A percentile compares a stretch with the other conserved stretches of the same genome.
These are phyloP conservation scores for Phoma sp. DNA, from an alignment of 2,329 filamentous ascomycete genomes.

Conservation along the genomic window DNA sequence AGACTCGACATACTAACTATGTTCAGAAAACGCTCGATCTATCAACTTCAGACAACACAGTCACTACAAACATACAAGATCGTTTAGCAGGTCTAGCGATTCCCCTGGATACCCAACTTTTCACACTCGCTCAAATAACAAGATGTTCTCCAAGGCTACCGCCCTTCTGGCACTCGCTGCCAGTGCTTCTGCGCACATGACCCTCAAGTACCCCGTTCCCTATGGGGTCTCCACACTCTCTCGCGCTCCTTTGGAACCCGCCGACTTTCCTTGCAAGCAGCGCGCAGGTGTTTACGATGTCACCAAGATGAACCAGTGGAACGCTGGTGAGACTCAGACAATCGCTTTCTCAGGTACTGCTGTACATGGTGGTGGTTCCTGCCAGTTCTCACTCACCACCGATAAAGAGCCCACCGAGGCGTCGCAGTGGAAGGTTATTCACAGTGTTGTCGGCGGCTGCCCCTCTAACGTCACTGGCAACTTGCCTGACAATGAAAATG, in stretches of 20 bases:
- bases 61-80: constrained; percentile 27
- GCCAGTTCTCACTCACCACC: constrained; percentile 86
- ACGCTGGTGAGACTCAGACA: constrained; percentile 59
- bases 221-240: constrained; percentile 58
- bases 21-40: constrained; percentile 7
- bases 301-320: constrained; percentile 66
- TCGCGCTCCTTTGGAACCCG: constrained; percentile 69
- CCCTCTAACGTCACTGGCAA: constrained; percentile 65
- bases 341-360: constrained; percentile 58
- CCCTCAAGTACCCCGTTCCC: constrained; percentile 72
- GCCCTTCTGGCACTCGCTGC: constrained; percentile 64
- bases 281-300: constrained; percentile 57
- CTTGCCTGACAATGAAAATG: constrained; percentile 27
- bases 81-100: constrained; percentile 52
- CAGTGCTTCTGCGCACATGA: constrained; percentile 76
- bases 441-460: constrained; percentile 87
- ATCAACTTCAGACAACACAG: constrained; percentile 20
- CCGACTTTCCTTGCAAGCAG: constrained; percentile 85
- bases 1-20: constrained; percentile 1
- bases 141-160: constrained; percentile 60
- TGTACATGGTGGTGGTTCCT: constrained; percentile 89
- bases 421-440: constrained; percentile 85
- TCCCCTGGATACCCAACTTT: constrained; percentile 23
- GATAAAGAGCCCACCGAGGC: constrained; percentile 68
- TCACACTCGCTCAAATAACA: constrained; percentile 35